These are phyloP conservation scores for Kluyveromyces starmeri DNA, from an alignment of 805 yeast species.

Conservation along the genomic window DNA sequence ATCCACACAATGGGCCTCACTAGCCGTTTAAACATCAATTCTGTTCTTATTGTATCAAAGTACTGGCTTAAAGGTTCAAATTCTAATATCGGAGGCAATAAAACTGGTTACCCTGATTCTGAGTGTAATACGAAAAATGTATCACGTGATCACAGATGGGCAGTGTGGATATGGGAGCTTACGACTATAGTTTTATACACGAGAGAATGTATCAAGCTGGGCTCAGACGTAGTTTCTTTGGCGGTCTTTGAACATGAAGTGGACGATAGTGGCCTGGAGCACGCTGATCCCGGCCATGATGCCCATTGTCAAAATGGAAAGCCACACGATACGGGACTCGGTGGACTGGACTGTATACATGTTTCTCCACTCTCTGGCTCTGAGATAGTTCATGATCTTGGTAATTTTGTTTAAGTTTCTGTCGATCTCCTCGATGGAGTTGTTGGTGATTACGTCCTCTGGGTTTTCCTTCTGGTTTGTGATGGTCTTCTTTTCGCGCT, in stretches of 20 bases:
- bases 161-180: too few relatives aligned
- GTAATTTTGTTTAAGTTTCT: constrained; percentile 48
- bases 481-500: constrained; percentile 35
- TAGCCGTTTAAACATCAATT: too few relatives aligned
- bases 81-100: too few relatives aligned
- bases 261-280: constrained; percentile 73
- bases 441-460: constrained; percentile 42
- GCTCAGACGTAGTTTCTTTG: constrained; percentile 33
- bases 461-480: constrained; percentile 38
- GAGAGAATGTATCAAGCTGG: too few relatives aligned
- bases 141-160: too few relatives aligned
- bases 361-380: constrained; percentile 95
- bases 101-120: too few relatives aligned
- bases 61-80: too few relatives aligned
- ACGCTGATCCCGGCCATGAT: constrained; percentile 71
- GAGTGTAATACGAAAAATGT: too few relatives aligned
- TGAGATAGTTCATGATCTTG: constrained; percentile 70
- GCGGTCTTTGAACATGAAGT: constrained; percentile 59
- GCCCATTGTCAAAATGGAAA: constrained; percentile 60
- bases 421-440: constrained; percentile 49
- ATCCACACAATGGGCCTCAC: too few relatives aligned
- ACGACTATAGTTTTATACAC: too few relatives aligned
- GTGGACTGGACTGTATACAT: constrained; percentile 84
- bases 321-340: constrained; percentile 67
- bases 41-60: too few relatives aligned